Base-by-base conservation (phyloP, 192 early-diverging fungal genomes). In the Dissophora globulifera region DNA sequence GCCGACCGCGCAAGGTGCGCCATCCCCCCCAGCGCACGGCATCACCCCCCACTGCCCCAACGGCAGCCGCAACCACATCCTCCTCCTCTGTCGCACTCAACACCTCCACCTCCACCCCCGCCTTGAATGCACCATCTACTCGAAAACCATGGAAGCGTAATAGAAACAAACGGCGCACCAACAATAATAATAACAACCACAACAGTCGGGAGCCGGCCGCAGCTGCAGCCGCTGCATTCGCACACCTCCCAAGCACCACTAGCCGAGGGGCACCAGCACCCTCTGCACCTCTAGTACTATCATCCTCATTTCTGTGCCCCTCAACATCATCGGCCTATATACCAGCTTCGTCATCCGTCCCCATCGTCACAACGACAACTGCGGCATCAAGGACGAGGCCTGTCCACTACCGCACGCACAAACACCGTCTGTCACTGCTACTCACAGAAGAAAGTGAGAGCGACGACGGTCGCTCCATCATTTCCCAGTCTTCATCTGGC, bases 401-500 rank as follows among this genome's bases (percentile, higher is more conserved):
- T 13, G 20, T 32, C 30, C 12, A 58, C 58, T 41, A 43, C 38
- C n/a, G 35, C 29, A 23, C 30, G 17, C 56, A 43, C 22, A 25
- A 25, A 23, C 42, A 25, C 12, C 19, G 38, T 27, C 20, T 35
- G 17, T 49, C 50, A 23, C 50, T 32, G 6, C 29, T 25, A 5
- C 43, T n/a, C 10, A 42, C 40, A 13, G 42, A 54, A 4, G 69
- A 59, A 50, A 75, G 71, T 12, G 71, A 75, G n/a, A n/a, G n/a
- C 7, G 66, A 48, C 45, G 71, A 66, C 25, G 47, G 27, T 32
- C 50, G 46, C 15, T 75, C 71, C 3, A 53, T 5, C 19, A 41
- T 74, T 54, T 74, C 70, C 4, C 70, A 74, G n/a, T 58, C 62
- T 9, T 68, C 66, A 3, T 55, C 66, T 16, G 43, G 43, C 16